Base-by-base conservation (phyloP, 495 filamentous ascomycete genomes). In the Xylaria nigripes region DNA sequence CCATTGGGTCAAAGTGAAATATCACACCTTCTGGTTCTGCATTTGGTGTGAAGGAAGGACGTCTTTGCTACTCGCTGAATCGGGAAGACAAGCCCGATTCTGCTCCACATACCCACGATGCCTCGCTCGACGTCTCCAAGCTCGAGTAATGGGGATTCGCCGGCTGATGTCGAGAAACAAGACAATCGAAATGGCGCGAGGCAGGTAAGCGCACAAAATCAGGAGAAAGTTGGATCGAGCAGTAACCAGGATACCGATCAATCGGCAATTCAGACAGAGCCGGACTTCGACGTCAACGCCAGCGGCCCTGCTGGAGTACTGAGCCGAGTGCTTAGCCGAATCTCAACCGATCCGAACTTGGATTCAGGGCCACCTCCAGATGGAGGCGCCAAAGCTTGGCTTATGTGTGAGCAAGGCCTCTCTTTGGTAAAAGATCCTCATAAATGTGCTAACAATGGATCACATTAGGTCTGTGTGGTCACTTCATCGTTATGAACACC, bases 301-400 rank as follows among this genome's bases (percentile, higher is more conserved):
- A 50, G 58, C 13, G 60, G 58, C 6, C 49, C 71, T 6, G 55
- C 67, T 7, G 64, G 61, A 9, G 57, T 61, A 0, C 16, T 71
- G 9, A 61, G 49, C 42, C 55, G 68, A 2, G 68, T 70, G 18
- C 54, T 72, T 6, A 74, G 66, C 22, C 61, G 65, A 21, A 70
- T 64, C 18, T 72, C 66, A 38, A 71, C 72, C 16, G 72, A 70
- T 30, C 67, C 65, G 15, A 70, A 63, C 40, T 70, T 65, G 65
- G 70, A 73, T 45, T 73, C 74, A 0, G 71, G 69, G 1, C 76
- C 76, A 27, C 79, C 79, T 2, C 79, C 79, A 8, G 78, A 81
- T 52, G 79, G 79, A 2, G 79, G 79, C 1, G 54, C 51, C 42
- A 57, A 62, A 30, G 79, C 76, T 16, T 82, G 79, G 78, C 48